Conservation (phyloP, 768 basidiomycete genomes). For the Pleurotus citrinopileatus region DNA sequence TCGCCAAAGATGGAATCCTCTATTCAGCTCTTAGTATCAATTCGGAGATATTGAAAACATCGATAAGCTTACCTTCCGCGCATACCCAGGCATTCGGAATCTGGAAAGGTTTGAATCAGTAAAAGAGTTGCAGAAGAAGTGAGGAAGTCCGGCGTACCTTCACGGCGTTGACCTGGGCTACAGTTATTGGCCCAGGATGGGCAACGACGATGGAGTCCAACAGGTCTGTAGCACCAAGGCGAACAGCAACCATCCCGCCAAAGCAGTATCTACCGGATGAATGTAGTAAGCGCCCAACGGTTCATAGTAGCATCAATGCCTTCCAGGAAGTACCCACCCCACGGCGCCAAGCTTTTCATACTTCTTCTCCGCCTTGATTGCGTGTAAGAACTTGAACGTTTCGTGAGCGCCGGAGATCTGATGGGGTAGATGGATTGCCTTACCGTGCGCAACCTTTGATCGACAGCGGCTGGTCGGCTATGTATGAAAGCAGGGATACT, state of each 20-base stretch:
- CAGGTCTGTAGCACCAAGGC: slow-evolving; percentile 31
- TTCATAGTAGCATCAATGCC: too few relatives aligned
- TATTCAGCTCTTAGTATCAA: slow-evolving; percentile 12
- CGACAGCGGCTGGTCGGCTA: slow-evolving; percentile 30
- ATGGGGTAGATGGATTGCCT: slow-evolving; percentile 12
- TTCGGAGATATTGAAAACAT: neutral
- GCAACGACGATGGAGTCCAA: slow-evolving; percentile 37
- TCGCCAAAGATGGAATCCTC: slow-evolving; percentile 37
- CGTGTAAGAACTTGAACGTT: slow-evolving; percentile 30
- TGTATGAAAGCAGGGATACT: slow-evolving; percentile 26
- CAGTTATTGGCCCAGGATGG: slow-evolving; percentile 34
- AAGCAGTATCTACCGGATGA: slow-evolving; percentile 35
- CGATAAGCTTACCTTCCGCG: slow-evolving; percentile 32
- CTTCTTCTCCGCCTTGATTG: slow-evolving; percentile 34
- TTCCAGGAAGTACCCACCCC: slow-evolving; percentile 26
- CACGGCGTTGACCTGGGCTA: slow-evolving; percentile 32
- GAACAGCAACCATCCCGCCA: slow-evolving; percentile 35
- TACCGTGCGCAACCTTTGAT: slow-evolving; percentile 31
- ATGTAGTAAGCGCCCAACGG: neutral
- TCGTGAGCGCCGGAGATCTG: neutral
- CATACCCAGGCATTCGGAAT: slow-evolving; percentile 36
- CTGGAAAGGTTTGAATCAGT: slow-evolving; percentile 4
- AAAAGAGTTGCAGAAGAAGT: neutral
- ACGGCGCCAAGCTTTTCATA: slow-evolving; percentile 43
- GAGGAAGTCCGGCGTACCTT: slow-evolving; percentile 20